Base-by-base conservation (phyloP, 768 basidiomycete genomes). In the Erythrobasidium yunnanense region DNA sequence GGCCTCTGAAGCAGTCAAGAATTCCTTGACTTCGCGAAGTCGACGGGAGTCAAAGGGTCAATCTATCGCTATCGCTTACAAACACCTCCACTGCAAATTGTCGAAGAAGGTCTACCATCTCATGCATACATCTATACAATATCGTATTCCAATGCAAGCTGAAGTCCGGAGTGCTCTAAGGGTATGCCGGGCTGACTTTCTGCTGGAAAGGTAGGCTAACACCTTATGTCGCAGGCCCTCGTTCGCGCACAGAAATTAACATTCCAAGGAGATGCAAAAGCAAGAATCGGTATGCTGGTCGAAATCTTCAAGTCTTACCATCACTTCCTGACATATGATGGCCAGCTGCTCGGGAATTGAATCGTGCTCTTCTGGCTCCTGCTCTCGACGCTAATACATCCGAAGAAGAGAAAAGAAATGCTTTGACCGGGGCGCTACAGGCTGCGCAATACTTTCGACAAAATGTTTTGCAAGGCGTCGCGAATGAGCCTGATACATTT, bases 381-480 rank as follows among this genome's bases (percentile, higher is more conserved):
- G 60, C 60, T 20, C 4, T 51, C 5, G 32, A 46, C 45, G n/a
- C 60, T 22, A 29, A 13, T 11, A 13, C 47, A 4, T 34, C 47
- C 4, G 32, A 27, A 30, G 50, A 65, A 34, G 63, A 65, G 27
- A 53, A n/a, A 45, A 2, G 15, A 32, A 33, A 22, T 13, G n/a
- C 51, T 32, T 4, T 53, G 30, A 8, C 22, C 35, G 30, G 63
- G 23, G 51, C 63, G 29, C 22, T n/a, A 22, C 63, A 65, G 30
- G 63, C 47, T 2, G 51, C 63, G 29, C 49, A 33, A 3, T 65
- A 65, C 50, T 29, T 65, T 20, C 17, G 29, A 2, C 30, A 49
- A n/a, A 51, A 65, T 65, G 50, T 65, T 18, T 30, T 54, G 2
- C 63, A 53, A 38, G 63, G 63, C 32, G 63, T 65, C 1, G 51